Base-by-base conservation (phyloP, 1,284 basidiomycete species). In the Fomitopsis betulina region DNA sequence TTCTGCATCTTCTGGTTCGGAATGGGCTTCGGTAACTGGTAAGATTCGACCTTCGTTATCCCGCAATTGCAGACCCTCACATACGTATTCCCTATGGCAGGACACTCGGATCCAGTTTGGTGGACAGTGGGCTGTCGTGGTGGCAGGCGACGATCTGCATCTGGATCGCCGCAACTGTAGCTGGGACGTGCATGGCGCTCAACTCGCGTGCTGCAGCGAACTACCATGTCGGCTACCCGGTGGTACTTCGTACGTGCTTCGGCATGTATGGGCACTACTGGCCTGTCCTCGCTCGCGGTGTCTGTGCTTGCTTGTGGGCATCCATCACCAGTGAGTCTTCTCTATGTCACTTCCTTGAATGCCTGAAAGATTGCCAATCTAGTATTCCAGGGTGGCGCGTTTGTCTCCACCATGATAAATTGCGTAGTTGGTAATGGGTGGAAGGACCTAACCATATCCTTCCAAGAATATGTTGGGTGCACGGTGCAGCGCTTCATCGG, bases 201-300 rank as follows among this genome's bases (percentile, higher is more conserved):
- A 79, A 78, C 64, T 76, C 73, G 50, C 68, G 72, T 57, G 71
- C 76, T 27, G 79, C 78, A 3, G 75, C 77, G 0, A 72, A 69
- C 45, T 74, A 79, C 53, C 77, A 77, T 63, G 74, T 78, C 2
- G 78, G 78, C 10, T 81, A 80, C 64, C 74, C 79, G 0, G 72
- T 81, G 58, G 69, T 78, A 15, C 72, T 75, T 4, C 68, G 80
- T 7, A 74, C 75, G 0, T 74, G 72, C 5, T 81, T 75, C 60
- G 80, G 80, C 2, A 78, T 78, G 70, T 77, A 73, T 53, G 73
- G 79, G 15, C 65, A 66, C 52, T 66, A 72, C 58, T 76, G 75
- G 64, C 74, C 75, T 10, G 75, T 81, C 52, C 61, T 80, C 27
- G 75, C 76, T 15, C 74, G 79, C 15, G 72, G 73, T 57, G 70